Evolutionary conservation across 78 protist species (phyloP).

Genomic region (Protostelium mycophagum): DNA sequence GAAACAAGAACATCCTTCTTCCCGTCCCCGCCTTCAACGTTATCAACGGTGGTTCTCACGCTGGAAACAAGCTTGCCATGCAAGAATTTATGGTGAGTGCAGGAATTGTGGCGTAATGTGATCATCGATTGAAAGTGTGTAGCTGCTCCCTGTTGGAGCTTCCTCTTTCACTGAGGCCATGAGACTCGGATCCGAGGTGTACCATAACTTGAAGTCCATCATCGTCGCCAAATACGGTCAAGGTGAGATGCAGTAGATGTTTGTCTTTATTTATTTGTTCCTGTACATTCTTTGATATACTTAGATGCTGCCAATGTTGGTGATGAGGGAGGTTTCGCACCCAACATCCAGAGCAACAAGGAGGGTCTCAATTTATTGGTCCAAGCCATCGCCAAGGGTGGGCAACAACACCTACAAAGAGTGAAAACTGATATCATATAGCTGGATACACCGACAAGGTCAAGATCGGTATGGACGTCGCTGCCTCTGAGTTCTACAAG

Average conservation of each 20-base stretch:
- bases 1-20: constrained; percentile 40
- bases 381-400: constrained; percentile 84
- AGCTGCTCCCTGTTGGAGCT: constrained; percentile 87
- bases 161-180: constrained; percentile 86
- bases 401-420: background rate
- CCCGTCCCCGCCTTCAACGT: constrained; percentile 98
- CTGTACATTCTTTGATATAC: background rate
- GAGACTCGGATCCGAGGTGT: constrained; percentile 95
- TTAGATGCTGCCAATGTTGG: constrained; percentile 91
- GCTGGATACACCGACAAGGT: constrained; percentile 95
- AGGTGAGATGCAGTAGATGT: background rate
- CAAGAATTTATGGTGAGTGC: constrained; percentile 95
- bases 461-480: constrained; percentile 91
- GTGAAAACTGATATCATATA: background rate
- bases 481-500: constrained; percentile 96
- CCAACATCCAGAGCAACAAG: constrained; percentile 72
- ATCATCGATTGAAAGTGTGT: constrained; percentile 63
- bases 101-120: constrained; percentile 87
- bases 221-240: constrained; percentile 80
- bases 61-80: constrained; percentile 95
- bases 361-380: constrained; percentile 94
- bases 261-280: background rate
- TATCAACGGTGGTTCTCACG: constrained; percentile 99
- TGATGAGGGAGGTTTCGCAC: constrained; percentile 99
- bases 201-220: constrained; percentile 91